Evolutionary conservation across 1,139 yeast genomes (phyloP), one percentile per base, ranked within the genome.

Genomic region (Kodamaea plutei): DNA sequence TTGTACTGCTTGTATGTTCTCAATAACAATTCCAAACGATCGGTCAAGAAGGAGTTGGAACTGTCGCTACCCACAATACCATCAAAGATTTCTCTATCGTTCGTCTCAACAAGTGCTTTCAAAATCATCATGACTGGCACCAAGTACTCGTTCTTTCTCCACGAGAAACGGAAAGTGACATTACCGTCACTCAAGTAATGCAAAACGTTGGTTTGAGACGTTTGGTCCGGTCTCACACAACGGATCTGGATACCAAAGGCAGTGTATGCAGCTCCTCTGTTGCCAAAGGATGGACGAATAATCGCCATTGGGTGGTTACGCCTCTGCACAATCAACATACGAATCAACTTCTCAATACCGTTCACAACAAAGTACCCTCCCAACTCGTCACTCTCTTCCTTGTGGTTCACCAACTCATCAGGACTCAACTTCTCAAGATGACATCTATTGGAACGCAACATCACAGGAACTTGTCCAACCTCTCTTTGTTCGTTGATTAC

Each of bases 271-370:
- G 91, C 83, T 47, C 98, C 99, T 70, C 98, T 82, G 63, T 88
- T 88, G 32, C 82, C 82, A 54, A 91, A 91, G 11, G 95, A 84
- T 20, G 96, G 94, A 65, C 99, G 87, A 39, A 88, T 81, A 47
- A 91, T 79, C 7, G 97, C 97, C 96, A 91, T 87, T 13, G 97
- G 95, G 55, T 88, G 97, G 58, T 93, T 91, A 60, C 98, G 76
- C 61, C 97, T 82, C 64, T 91, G 98, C 13, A 91, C 96, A 67
- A 91, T 88, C 58, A 93, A 76, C 97, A 91, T 87, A 64, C 98
- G 85, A 50, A 91, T 79, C 49, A 91, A 70, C 61, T 91, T 93
- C 59, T 91, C 99, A 47, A 89, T 88, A 68, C 98, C 99, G 55
- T 91, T 91, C 37, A 91, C 91, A 45, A 91, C 76, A 56, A 93